Evolutionary conservation across 2,329 filamentous ascomycete species (phyloP).

Genomic region (Ophiostoma populinum): DNA sequence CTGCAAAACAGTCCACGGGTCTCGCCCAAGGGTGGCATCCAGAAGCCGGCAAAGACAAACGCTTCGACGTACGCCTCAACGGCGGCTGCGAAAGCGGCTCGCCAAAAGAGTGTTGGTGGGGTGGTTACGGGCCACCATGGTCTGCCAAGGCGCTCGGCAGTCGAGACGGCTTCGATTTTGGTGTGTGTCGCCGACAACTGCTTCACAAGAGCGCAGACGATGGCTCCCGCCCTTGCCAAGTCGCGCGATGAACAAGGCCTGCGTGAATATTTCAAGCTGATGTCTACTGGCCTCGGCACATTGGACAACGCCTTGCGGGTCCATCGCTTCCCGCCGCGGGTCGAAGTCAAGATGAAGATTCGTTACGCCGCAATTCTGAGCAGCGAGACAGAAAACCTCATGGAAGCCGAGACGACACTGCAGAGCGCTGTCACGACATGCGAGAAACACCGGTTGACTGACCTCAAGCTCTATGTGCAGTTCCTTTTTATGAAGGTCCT

Average conservation of each 20-base stretch:
- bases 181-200: conserved; percentile 63
- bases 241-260: conserved; percentile 33
- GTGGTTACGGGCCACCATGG: conserved; percentile 10
- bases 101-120: conserved; percentile 12
- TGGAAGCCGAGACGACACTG: conserved; percentile 54
- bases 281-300: conserved; percentile 56
- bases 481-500: conserved; percentile 54
- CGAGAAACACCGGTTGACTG: conserved; percentile 43
- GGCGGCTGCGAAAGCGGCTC: conserved; percentile 3
- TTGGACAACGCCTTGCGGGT: conserved; percentile 52
- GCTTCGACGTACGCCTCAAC: not conserved
- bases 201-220: conserved; percentile 44
- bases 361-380: conserved; percentile 55
- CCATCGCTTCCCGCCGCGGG: conserved; percentile 40
- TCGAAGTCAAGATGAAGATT: conserved; percentile 52
- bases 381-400: conserved; percentile 60
- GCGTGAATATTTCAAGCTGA: conserved; percentile 52
- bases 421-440: conserved; percentile 55
- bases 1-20: conserved; percentile 9
- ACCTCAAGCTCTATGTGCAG: conserved; percentile 63
- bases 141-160: conserved; percentile 22
- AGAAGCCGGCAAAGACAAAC: conserved; percentile 9
- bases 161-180: conserved; percentile 41
- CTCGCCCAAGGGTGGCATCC: conserved; percentile 10
- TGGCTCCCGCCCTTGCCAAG: conserved; percentile 30